phyloP scores from a whole-genome alignment of 73 alveolate species.

The Effrenium voratum region DNA sequence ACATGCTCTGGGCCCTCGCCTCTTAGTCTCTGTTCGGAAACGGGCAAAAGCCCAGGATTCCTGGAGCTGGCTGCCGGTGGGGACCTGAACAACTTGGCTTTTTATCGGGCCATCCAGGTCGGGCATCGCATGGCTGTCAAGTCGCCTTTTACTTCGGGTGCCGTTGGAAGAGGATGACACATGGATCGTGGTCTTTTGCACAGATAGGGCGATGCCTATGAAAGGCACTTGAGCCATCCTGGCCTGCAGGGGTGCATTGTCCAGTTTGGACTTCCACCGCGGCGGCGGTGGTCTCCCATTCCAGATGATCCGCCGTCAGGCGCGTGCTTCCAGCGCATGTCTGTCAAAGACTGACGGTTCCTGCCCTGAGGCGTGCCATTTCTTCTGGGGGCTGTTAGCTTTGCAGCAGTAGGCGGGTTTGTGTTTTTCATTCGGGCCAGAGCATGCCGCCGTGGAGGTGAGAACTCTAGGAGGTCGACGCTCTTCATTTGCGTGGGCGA shows the following conservation, averaged over 20 bases:
- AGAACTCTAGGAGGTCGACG: conserved; percentile 47
- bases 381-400: conserved; percentile 68
- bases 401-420: conserved; percentile 64
- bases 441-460: not conserved
- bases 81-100: conserved; percentile 57
- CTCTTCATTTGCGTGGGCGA: conserved; percentile 93
- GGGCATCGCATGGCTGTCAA: not conserved
- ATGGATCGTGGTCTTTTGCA: no score
- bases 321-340: not conserved
- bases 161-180: no score
- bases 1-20: no score
- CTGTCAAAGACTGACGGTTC: not conserved
- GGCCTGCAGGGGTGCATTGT: conserved; percentile 93
- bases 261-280: conserved; percentile 90
- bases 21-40: no score
- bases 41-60: conserved; percentile 57
- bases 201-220: no score
- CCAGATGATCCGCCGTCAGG: conserved; percentile 93
- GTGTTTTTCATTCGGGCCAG: not conserved
- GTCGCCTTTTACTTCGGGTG: no score
- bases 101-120: conserved; percentile 91
- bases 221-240: no score
- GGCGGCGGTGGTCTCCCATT: conserved; percentile 80
- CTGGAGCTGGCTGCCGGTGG: conserved; percentile 75
- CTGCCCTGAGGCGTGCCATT: conserved; percentile 62